Percentiles rank a stretch among this genome's conserved stretches.
Evolutionary conservation across 2,329 filamentous ascomycete genomes (phyloP).

Genomic region (Fusarium euwallaceae): DNA sequence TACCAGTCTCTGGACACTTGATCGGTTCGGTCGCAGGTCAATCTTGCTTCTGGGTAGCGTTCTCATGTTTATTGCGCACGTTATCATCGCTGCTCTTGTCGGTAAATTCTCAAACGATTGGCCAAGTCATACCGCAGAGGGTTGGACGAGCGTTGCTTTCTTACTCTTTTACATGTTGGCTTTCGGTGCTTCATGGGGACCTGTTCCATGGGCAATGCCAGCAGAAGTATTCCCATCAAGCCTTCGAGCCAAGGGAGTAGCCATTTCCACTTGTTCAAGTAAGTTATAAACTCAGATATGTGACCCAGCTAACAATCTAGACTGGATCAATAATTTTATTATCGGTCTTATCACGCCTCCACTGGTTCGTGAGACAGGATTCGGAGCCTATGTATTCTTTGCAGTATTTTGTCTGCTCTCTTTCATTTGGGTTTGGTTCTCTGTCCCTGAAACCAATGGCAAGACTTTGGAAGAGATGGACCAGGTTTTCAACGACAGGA

Average conservation of each 20-base stretch:
- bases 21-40: constrained; percentile 3
- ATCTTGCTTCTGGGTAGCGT: constrained; percentile 6
- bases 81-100: constrained; percentile 12
- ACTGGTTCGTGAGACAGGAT: constrained; percentile 64
- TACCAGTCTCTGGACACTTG: constrained; percentile 15
- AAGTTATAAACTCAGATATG: background rate
- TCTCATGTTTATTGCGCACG: constrained; percentile 4
- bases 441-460: constrained; percentile 70
- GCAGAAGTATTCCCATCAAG: constrained; percentile 9
- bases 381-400: constrained; percentile 71
- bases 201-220: constrained; percentile 16
- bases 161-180: constrained; percentile 2
- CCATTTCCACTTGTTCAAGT: background rate
- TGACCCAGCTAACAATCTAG: background rate
- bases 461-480: constrained; percentile 63
- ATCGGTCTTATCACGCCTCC: constrained; percentile 6
- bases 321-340: constrained; percentile 17
- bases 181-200: constrained; percentile 6
- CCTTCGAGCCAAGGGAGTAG: constrained; percentile 13
- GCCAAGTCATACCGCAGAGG: background rate
- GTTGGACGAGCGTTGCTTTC: constrained; percentile 1
- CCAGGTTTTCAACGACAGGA: constrained; percentile 15
- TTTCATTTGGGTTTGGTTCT: constrained; percentile 62
- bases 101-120: background rate
- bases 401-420: constrained; percentile 69